Percentiles rank a stretch among this genome's conserved stretches.
These are phyloP conservation scores for Vitis rotundifolia DNA, from an alignment of 164 flowering plant species.

Conservation along the genomic window DNA sequence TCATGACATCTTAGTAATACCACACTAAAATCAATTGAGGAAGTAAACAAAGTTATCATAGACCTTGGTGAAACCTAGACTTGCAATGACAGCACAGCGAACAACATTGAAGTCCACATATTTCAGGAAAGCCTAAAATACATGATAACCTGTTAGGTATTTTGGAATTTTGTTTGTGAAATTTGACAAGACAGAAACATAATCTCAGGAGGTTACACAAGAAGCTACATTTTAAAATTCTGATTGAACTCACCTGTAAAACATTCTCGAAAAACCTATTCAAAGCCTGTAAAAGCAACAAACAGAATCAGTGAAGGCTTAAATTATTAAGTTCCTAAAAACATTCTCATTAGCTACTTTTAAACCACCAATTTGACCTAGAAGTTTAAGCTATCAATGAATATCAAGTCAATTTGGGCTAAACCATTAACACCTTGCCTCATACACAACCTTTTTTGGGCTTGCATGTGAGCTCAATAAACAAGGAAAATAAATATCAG, in stretches of 20 bases:
- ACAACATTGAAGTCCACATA: constrained; percentile 87
- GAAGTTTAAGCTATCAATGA: too few species aligned
- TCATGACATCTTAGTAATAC: too few species aligned
- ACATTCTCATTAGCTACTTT: not conserved
- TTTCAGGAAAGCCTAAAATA: constrained; percentile 72
- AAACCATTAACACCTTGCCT: too few species aligned
- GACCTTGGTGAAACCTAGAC: constrained; percentile 98
- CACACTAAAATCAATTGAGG: not conserved
- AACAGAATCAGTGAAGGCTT: not conserved
- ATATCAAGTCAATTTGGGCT: too few species aligned
- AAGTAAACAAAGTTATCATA: not conserved
- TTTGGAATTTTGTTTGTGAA: too few species aligned
- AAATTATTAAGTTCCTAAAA: too few species aligned
- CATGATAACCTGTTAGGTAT: not conserved
- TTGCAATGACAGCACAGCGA: constrained; percentile 96
- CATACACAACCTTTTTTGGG: too few species aligned
- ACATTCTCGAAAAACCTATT: constrained; percentile 88
- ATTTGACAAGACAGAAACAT: not conserved
- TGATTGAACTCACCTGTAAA: constrained; percentile 53
- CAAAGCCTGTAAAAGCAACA: constrained; percentile 59
- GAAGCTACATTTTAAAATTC: not conserved
- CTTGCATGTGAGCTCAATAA: too few species aligned
- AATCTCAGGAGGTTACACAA: not conserved
- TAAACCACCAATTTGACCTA: too few species aligned
- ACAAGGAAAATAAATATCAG: too few species aligned